Conservation (phyloP, 2,329 filamentous ascomycete species). For the Clonostachys sp. region DNA sequence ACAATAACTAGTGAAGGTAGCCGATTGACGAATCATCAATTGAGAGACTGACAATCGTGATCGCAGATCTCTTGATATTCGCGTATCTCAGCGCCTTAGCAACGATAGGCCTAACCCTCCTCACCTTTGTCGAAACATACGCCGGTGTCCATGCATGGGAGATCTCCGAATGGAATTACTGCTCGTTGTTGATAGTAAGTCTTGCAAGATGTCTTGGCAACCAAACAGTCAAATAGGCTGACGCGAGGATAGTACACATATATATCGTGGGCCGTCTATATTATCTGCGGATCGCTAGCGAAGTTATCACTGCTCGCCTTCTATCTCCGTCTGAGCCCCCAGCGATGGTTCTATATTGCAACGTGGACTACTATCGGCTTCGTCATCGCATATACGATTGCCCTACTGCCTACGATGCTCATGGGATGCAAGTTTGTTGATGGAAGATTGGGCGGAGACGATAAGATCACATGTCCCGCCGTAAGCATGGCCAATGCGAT, state of each 20-base stretch:
- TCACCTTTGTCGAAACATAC: neutral
- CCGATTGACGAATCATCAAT: neutral
- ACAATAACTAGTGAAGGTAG: too few species aligned
- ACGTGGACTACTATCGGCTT: conserved; percentile 17
- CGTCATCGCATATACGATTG: conserved; percentile 16
- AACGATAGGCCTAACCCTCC: neutral
- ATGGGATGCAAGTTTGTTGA: conserved; percentile 8
- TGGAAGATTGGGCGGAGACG: conserved; percentile 10
- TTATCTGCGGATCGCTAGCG: conserved; percentile 22
- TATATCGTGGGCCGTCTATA: conserved; percentile 20
- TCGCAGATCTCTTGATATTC: too few species aligned
- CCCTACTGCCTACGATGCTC: conserved; percentile 9
- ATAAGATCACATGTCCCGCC: conserved; percentile 33
- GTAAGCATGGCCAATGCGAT: conserved; percentile 43
- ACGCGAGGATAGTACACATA: conserved; percentile 11
- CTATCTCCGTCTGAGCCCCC: conserved; percentile 24
- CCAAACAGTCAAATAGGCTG: neutral
- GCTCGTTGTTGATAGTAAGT: too few species aligned
- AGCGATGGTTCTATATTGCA: conserved; percentile 15
- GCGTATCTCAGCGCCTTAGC: too few species aligned
- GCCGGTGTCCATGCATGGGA: too few species aligned
- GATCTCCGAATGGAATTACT: too few species aligned
- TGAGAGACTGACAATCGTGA: too few species aligned
- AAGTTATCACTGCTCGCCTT: conserved; percentile 27
- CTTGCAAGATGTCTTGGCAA: neutral